phyloP scores from a whole-genome alignment of 495 filamentous ascomycete species.

The Podospora australis region DNA sequence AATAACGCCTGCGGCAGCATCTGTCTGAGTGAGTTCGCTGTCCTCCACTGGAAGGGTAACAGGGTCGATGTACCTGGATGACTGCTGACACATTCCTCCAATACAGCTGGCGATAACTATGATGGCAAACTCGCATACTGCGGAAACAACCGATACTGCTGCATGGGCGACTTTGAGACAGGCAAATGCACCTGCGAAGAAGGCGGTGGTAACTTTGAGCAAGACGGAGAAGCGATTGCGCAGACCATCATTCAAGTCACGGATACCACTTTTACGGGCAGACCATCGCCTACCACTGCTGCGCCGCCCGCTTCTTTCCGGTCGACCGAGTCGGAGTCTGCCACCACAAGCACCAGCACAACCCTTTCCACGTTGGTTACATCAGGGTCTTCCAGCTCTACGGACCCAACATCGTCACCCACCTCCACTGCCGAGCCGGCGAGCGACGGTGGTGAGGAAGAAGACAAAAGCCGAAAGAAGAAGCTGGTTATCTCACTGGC shows the following conservation, averaged over 20 bases:
- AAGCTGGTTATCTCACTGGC: too few species aligned
- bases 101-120: slow-evolving; percentile 10
- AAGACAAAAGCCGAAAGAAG: too few species aligned
- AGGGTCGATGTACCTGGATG: not conserved
- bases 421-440: too few species aligned
- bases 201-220: slow-evolving; percentile 13
- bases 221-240: slow-evolving; percentile 11
- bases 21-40: slow-evolving; percentile 24
- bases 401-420: too few species aligned
- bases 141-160: slow-evolving; percentile 26
- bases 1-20: slow-evolving; percentile 26
- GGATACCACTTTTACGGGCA: slow-evolving; percentile 11
- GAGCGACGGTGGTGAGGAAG: too few species aligned
- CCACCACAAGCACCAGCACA: not conserved
- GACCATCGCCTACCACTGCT: not conserved
- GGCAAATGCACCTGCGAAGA: slow-evolving; percentile 26
- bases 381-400: too few species aligned
- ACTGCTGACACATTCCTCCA: too few species aligned
- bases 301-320: not conserved
- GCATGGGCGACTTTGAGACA: slow-evolving; percentile 13
- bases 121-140: slow-evolving; percentile 22
- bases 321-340: not conserved
- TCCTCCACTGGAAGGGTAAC: not conserved
- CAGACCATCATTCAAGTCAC: slow-evolving; percentile 28
- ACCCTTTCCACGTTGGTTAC: too few species aligned